Evolutionary conservation across 2,329 filamentous ascomycete species (phyloP), one percentile per base, ranked within the genome.

Genomic region (Aspergillus nomiae): DNA sequence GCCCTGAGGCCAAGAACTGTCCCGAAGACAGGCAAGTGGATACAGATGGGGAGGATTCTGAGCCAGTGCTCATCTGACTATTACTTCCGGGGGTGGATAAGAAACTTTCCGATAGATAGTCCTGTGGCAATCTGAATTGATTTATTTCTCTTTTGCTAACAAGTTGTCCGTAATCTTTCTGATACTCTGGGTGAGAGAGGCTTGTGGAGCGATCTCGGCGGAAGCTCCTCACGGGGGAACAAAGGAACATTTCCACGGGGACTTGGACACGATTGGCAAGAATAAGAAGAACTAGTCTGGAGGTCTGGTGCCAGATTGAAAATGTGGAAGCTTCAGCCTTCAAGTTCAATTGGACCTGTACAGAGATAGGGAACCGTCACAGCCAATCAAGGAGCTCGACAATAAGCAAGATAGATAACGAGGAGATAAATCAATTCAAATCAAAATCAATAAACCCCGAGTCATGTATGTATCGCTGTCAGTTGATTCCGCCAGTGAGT

Each of bases 51-150:
- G 21, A 38, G 8, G 51, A 55, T 38, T 55, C 38, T 32, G 51
- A 55, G 51, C 21, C 12, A 54, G 51, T 24, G 32, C 51, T 55
- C 51, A 55, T 55, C 51, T 55, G 51, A 38, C 51, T 36, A 38
- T 55, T 55, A 14, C 9, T 19, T 26, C 6, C 51, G 2, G 51
- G 51, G 26, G 21, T 55, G 32, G 51, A 55, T 38, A 36, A 55
- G 51, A 36, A 28, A 32, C n/a, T 38, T 55, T 55, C 51, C 51
- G 51, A 55, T 38, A 36, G 34, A 26, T 24, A 50, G 16, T 41
- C 38, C 19, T 41, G 16, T 11, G 30, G 28, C 8, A 24, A 24
- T 21, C 30, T 9, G 19, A 36, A 54, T 54, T 36, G 19, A 54
- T 54, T 54, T 21, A 24, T 54, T 36, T 34, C n/a, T 12, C 9